Conservation (phyloP, 148 eudicot species). For the Vaccinium darrowii region DNA sequence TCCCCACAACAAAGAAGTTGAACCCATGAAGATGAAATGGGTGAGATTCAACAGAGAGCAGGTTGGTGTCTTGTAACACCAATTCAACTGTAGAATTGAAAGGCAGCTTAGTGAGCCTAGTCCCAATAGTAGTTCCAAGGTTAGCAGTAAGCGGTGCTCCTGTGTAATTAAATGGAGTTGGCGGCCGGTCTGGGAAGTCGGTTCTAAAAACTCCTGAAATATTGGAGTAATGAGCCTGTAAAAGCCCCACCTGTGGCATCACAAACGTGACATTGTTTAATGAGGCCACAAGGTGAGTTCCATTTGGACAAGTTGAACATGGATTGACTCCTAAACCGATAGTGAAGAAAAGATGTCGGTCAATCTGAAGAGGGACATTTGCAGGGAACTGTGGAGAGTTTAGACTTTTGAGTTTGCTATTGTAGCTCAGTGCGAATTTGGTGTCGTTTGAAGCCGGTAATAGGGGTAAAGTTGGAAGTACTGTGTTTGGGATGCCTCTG, state of each 20-base stretch:
- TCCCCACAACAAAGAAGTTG: conserved; percentile 62
- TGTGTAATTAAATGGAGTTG: conserved; percentile 43
- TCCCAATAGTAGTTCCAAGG: conserved; percentile 36
- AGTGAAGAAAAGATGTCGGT: conserved; percentile 41
- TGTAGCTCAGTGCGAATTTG: conserved; percentile 33
- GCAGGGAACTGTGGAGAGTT: conserved; percentile 44
- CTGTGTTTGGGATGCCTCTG: conserved; percentile 44
- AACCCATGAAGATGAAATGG: conserved; percentile 70
- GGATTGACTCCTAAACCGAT: conserved; percentile 42
- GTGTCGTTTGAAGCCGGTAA: conserved; percentile 48
- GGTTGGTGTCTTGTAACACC: conserved; percentile 58
- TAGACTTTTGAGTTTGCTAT: conserved; percentile 40
- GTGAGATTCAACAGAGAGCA: conserved; percentile 54
- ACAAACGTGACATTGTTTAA: conserved; percentile 58
- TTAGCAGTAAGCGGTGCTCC: conserved; percentile 53
- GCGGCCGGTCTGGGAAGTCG: conserved; percentile 47
- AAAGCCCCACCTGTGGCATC: conserved; percentile 50
- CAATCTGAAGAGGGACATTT: conserved; percentile 44
- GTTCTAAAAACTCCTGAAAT: conserved; percentile 34
- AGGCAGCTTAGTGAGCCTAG: conserved; percentile 39
- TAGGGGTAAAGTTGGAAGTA: conserved; percentile 41
- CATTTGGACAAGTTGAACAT: conserved; percentile 44
- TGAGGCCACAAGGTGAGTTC: conserved; percentile 47
- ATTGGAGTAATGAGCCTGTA: conserved; percentile 52
- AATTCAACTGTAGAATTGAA: conserved; percentile 56